Evolutionary conservation across 805 yeast genomes (phyloP).

Genomic region (Diddensiella santjacobensis): DNA sequence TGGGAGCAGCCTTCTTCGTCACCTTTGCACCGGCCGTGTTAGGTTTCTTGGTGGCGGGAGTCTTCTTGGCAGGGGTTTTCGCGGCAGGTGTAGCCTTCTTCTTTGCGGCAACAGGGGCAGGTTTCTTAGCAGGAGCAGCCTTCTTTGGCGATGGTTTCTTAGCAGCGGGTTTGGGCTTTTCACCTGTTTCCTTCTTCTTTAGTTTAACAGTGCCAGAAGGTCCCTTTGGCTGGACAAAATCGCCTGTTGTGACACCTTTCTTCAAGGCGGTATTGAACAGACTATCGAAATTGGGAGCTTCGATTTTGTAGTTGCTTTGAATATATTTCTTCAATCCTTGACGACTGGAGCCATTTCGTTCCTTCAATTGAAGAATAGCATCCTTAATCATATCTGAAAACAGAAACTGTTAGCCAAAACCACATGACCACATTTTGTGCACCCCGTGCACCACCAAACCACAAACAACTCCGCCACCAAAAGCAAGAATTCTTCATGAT

Average conservation of each 20-base stretch:
- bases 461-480: not conserved
- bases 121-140: constrained; percentile 37
- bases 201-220: constrained; percentile 82
- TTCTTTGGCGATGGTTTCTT: constrained; percentile 24
- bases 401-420: constrained; percentile 21
- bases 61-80: constrained; percentile 45
- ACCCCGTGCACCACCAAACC: not conserved
- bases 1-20: constrained; percentile 28
- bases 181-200: constrained; percentile 42
- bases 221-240: constrained; percentile 81
- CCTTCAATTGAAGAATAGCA: constrained; percentile 67
- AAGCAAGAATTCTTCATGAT: constrained; percentile 3
- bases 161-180: constrained; percentile 32
- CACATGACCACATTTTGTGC: not conserved
- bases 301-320: constrained; percentile 55
- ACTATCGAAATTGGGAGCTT: constrained; percentile 64
- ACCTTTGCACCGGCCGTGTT: constrained; percentile 23
- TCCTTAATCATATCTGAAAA: constrained; percentile 56
- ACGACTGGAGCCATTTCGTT: constrained; percentile 75
- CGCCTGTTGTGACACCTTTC: constrained; percentile 76
- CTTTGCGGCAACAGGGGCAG: constrained; percentile 27
- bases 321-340: constrained; percentile 85
- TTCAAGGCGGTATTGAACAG: constrained; percentile 72
- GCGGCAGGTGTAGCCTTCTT: constrained; percentile 28
- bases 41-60: constrained; percentile 37